Base-by-base conservation (phyloP, 2,329 filamentous ascomycete genomes). In the Bisporella sp. region DNA sequence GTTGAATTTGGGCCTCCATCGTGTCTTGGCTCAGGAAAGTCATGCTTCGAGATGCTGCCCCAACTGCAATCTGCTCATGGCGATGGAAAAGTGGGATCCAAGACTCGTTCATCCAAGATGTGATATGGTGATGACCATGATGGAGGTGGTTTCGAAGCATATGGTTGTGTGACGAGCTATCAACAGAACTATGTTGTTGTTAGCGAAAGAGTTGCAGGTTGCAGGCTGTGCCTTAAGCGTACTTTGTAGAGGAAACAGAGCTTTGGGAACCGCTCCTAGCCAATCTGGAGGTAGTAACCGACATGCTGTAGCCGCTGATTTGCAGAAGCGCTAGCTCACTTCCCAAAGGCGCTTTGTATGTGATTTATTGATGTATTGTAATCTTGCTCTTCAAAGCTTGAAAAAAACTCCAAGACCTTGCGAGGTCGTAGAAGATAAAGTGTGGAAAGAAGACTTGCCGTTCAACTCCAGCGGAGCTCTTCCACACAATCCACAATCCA, bases 51-150 rank as follows among this genome's bases (percentile, higher is more conserved):
- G 53, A 54, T 35, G 62, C 55, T 29, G 56, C 54, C 4, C 59
- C 64, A 11, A 54, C 57, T 8, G 62, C 61, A 30, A 69, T 61
- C 30, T 62, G 59, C 52, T 67, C 66, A 52, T 66, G 60, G 21
- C 54, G 59, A 46, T 62, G 54, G 21, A 53, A 39, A 29, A 53
- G 51, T 6, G 44, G 37, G 5, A 56, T 41, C 59, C 59, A 65
- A 31, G 51, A 46, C 37, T 61, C 53, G 11, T 58, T 43, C 37
- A 64, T 49, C 57, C 60, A 64, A 21, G 56, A 46, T 39, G 48
- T n/a, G 6, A 55, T 30, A 37, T 57, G 54, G 29, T 33, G 45
- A 11, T 52, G 52, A 39, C 52, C 51, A 35, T 41, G 49, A 21
- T 21, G 21, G 21, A 21, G 21, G n/a, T 57, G 49, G 30, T 51